Percentiles rank a stretch among this genome's conserved stretches.
phyloP scores from a whole-genome alignment of 2,329 filamentous ascomycete genomes.

The Volutella citrinella region DNA sequence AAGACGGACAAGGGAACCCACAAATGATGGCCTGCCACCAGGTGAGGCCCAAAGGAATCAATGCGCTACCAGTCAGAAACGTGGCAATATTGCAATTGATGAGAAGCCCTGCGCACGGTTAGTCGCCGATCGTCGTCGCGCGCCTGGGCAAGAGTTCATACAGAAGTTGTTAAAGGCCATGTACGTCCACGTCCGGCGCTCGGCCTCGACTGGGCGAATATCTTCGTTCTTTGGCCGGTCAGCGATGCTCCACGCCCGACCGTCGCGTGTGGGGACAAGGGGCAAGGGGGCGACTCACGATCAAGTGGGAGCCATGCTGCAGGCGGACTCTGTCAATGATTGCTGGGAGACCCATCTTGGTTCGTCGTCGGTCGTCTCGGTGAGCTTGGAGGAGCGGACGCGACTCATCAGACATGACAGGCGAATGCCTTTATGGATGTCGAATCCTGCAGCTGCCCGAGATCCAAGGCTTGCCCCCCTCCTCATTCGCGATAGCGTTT shows the following conservation, averaged over 20 bases:
- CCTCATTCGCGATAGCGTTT: too few species aligned
- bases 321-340: conserved; percentile 25
- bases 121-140: conserved; percentile 1
- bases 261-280: conserved; percentile 2
- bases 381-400: too few species aligned
- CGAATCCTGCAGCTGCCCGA: too few species aligned
- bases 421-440: too few species aligned
- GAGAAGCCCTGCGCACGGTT: conserved; percentile 36
- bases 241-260: too few species aligned
- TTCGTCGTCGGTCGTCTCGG: too few species aligned
- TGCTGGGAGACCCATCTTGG: conserved; percentile 21
- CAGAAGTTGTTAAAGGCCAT: conserved; percentile 44
- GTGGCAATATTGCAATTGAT: conserved; percentile 44
- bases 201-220: conserved; percentile 44
- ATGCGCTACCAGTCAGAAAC: conserved; percentile 39
- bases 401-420: too few species aligned
- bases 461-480: too few species aligned
- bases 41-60: conserved; percentile 38
- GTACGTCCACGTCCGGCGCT: conserved; percentile 40
- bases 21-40: conserved; percentile 43
- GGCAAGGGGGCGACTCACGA: too few species aligned
- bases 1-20: conserved; percentile 12
- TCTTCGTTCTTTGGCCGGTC: conserved; percentile 52
- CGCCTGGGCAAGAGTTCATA: conserved; percentile 17
- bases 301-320: conserved; percentile 31